These are phyloP conservation scores for Neurospora sublineolata DNA, from an alignment of 495 filamentous ascomycete species.

Conservation along the genomic window DNA sequence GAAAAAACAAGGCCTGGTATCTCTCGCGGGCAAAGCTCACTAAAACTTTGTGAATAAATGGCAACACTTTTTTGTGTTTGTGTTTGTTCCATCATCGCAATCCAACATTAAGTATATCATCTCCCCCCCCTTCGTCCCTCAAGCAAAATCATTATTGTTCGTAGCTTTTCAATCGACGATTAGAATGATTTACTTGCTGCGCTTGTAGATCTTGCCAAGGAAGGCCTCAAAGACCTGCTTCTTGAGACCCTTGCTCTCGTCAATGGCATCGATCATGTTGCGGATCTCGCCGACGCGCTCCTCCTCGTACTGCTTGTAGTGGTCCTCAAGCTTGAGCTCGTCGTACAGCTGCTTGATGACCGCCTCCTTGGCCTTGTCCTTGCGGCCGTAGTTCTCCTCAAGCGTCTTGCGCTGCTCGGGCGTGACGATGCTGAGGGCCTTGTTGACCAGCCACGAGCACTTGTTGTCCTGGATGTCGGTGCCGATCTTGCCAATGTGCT, in stretches of 20 bases:
- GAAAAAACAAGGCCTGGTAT: background rate
- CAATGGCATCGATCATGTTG: constrained; percentile 61
- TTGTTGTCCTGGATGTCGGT: constrained; percentile 99
- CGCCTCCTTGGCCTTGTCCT: constrained; percentile 68
- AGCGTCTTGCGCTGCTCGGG: constrained; percentile 73
- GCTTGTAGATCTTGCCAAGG: constrained; percentile 92
- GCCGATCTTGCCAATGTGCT: constrained; percentile 90
- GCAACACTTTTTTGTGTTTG: background rate
- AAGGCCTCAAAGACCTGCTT: constrained; percentile 82
- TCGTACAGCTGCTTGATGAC: constrained; percentile 78
- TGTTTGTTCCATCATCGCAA: background rate
- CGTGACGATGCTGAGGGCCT: constrained; percentile 66
- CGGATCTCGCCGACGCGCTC: constrained; percentile 62
- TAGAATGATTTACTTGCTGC: constrained; percentile 56
- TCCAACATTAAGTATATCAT: background rate
- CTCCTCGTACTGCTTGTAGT: constrained; percentile 85
- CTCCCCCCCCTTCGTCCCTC: background rate
- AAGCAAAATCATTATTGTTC: background rate
- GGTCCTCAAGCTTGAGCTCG: constrained; percentile 67
- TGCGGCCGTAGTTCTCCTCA: constrained; percentile 80
- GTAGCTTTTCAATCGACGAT: too few species aligned
- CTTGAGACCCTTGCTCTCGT: constrained; percentile 79
- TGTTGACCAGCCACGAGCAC: constrained; percentile 94
- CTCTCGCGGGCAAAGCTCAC: background rate
- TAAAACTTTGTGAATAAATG: background rate